These are phyloP conservation scores for Calamus simplicifolius DNA, from an alignment of 176 grass and related monocot genomes.

Conservation along the genomic window DNA sequence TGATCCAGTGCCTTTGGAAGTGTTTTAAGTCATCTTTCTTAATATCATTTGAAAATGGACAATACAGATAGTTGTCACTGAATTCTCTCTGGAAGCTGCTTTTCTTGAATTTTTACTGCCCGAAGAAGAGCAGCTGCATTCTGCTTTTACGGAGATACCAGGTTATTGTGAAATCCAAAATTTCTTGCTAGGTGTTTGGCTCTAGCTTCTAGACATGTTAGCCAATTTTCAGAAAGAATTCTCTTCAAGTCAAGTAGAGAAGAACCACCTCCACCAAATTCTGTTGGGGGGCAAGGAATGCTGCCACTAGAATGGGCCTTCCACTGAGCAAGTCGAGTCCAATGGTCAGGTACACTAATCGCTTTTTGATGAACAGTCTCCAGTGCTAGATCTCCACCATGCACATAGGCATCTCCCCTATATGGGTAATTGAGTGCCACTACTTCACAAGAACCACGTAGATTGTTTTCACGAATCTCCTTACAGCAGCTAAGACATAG, in stretches of 20 bases:
- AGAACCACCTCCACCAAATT: slow-evolving; percentile 52
- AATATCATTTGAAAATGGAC: slow-evolving; percentile 31
- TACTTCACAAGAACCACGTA: slow-evolving; percentile 18
- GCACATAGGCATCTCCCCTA: slow-evolving; percentile 46
- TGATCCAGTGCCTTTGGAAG: slow-evolving; percentile 78
- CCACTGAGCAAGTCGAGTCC: slow-evolving; percentile 28
- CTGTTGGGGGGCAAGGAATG: slow-evolving; percentile 50
- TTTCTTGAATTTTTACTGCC: slow-evolving; percentile 35
- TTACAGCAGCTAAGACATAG: slow-evolving; percentile 62
- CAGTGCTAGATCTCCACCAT: slow-evolving; percentile 32
- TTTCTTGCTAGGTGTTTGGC: too few relatives aligned
- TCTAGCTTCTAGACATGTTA: slow-evolving; percentile 32
- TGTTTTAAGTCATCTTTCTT: slow-evolving; percentile 43
- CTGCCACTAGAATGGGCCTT: slow-evolving; percentile 6
- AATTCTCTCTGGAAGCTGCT: slow-evolving; percentile 47
- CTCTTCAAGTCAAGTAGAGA: slow-evolving; percentile 35
- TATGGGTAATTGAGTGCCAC: slow-evolving; percentile 9
- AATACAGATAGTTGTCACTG: slow-evolving; percentile 59
- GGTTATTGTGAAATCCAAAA: too few relatives aligned
- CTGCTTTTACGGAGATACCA: slow-evolving; percentile 10
- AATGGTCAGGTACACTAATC: slow-evolving; percentile 10
- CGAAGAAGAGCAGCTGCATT: slow-evolving; percentile 27
- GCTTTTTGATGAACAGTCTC: slow-evolving; percentile 1
- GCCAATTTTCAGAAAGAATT: slow-evolving; percentile 32
- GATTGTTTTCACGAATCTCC: slow-evolving; percentile 34